phyloP scores from a whole-genome alignment of 768 basidiomycete species.

The Antrodiella citrinella region DNA sequence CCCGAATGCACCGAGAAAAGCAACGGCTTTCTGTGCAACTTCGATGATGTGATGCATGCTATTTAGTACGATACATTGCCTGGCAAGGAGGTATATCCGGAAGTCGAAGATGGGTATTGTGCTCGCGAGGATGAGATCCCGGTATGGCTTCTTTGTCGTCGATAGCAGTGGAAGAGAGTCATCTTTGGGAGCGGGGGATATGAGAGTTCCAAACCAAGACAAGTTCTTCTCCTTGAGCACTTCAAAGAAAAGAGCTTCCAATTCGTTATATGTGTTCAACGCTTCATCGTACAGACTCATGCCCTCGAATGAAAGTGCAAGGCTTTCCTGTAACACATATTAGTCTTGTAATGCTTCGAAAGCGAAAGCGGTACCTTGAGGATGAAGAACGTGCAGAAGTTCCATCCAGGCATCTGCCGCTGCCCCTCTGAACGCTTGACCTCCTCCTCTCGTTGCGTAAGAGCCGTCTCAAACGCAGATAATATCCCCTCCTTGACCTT shows the following conservation, averaged over 20 bases:
- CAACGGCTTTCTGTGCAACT: conserved; percentile 58
- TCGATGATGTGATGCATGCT: conserved; percentile 62
- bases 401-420: conserved; percentile 93
- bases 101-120: conserved; percentile 92
- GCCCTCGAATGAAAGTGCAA: conserved; percentile 87
- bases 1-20: conserved; percentile 74
- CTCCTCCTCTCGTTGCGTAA: conserved; percentile 81
- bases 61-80: conserved; percentile 74
- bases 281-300: conserved; percentile 89
- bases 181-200: conserved; percentile 60
- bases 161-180: conserved; percentile 80
- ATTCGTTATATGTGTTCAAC: conserved; percentile 80
- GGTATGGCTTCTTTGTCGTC: conserved; percentile 72
- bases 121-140: conserved; percentile 83
- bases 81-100: conserved; percentile 80
- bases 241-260: conserved; percentile 77
- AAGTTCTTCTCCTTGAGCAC: conserved; percentile 73
- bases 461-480: conserved; percentile 73
- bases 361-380: conserved; percentile 62
- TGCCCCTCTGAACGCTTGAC: conserved; percentile 85
- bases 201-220: conserved; percentile 88
- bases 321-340: conserved; percentile 61
- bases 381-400: conserved; percentile 95
- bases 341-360: not conserved
- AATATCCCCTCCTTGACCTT: conserved; percentile 88